Evolutionary conservation across 106 monocot genomes (phyloP), one percentile per base, ranked within the genome.

Genomic region (Hemerocallis citrina): DNA sequence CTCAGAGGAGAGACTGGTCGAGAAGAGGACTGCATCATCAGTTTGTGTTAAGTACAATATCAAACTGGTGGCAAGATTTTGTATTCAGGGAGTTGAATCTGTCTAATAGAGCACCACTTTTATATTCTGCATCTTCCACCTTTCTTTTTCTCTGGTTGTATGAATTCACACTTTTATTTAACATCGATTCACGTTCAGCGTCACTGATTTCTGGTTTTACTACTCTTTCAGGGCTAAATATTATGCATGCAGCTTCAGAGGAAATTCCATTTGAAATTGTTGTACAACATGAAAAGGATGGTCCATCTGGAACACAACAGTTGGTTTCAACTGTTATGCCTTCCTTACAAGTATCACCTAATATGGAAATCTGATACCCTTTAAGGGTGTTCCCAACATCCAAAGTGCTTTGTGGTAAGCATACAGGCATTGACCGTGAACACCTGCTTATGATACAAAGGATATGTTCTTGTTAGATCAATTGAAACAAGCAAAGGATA

Each of bases 101-200:
- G 10, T 47, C 43, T 24, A 52, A 68, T 35, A 38, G 68, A 48
- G 68, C 55, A 74, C 55, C 61, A 31, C 66, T 22, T 66, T 6
- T 48, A 22, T 69, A 55, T 1, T 70, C 70, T n/a, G 65, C 59
- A 43, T 46, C 47, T 7, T 57, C 30, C 20, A 62, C 29, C 62
- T 66, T 91, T 67, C 74, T 87, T 72, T 70, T 85, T 75, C 85
- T 92, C 46, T 80, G 72, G 33, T 55, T 60, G 64, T 68, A 74
- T 42, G 87, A 88, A 70, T 79, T 88, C 14, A 88, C 82, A 65
- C 98, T 88, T 36, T 22, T 73, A 60, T 50, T 77, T 9, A 76
- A 77, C 44, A 54, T 66, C 64, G 67, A 68, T 60, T 86, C 84
- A 5, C 57, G 40, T 62, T 83, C 89, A 35, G 62, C 43, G 55